Evolutionary conservation across 2,329 filamentous ascomycete genomes (phyloP), one percentile per base, ranked within the genome.

Genomic region (Xylaria digitata): DNA sequence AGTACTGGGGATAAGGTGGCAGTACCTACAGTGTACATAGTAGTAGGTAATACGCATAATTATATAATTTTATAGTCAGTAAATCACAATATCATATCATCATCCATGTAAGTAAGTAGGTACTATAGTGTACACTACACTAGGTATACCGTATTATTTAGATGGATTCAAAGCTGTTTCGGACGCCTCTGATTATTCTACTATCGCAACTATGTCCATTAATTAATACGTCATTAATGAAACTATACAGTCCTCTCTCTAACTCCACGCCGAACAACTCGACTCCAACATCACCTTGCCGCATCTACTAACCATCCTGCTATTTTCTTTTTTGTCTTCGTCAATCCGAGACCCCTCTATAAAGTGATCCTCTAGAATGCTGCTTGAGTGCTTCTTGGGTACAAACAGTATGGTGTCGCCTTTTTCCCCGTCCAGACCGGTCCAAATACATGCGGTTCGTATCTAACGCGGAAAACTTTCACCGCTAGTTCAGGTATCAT

Each of bases 401-500:
- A 45, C 52, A 50, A 34, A 11, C 30, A 37, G 19, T 30, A 45
- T 23, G 9, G 19, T 64, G 7, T 34, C 49, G 65, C 58, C 17
- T 34, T 45, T 53, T 61, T 42, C 42, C 37, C 37, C n/a, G 30
- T 42, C 61, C 46, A 6, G 23, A 57, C 56, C 56, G 56, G 52
- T 62, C 52, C 52, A 53, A 43, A 42, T 65, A 53, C 52, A 58
- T 45, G 49, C 54, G 42, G 54, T 55, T 46, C 32, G 17, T 26
- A 37, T 67, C 63, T 63, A 52, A 62, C 50, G 63, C 42, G 54
- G 45, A 49, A 58, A 59, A 32, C 48, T 40, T 53, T 48, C 26
- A 52, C 48, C n/a, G 60, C 57, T 53, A 69, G 69, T 63, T 23
- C 63, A 76, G 75, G 74, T 77, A 77, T 77, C 75, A 69, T 9